A percentile compares a stretch with the other conserved stretches of the same genome.
These are phyloP conservation scores for Globisporangium nodosum DNA, from an alignment of 352 stramenopile genomes.

Conservation along the genomic window DNA sequence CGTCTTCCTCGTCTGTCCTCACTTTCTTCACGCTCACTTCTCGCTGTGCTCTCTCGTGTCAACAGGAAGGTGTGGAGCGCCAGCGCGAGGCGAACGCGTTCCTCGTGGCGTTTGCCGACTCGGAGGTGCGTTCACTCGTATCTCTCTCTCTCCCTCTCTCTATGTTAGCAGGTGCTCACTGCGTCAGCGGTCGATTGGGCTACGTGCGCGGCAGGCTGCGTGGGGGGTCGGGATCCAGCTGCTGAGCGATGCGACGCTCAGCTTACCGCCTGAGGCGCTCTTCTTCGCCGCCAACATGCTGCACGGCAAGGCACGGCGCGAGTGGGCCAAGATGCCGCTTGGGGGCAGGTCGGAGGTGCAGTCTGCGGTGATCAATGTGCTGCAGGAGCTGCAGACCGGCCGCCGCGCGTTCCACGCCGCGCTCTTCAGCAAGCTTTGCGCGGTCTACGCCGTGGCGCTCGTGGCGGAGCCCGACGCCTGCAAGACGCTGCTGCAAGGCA, in stretches of 20 bases:
- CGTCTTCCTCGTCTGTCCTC: too few relatives aligned
- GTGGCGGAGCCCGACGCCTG: conserved; percentile 52
- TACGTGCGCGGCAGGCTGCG: conserved; percentile 21
- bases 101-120: conserved; percentile 44
- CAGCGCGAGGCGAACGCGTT: conserved; percentile 72
- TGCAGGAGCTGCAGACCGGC: conserved; percentile 26
- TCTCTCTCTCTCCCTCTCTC: not conserved
- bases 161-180: not conserved
- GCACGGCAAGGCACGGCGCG: conserved; percentile 56
- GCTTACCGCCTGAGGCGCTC: conserved; percentile 41
- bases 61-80: conserved; percentile 49
- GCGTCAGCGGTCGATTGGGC: not conserved
- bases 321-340: conserved; percentile 43
- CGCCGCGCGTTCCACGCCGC: conserved; percentile 22
- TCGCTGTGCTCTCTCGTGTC: not conserved
- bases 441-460: conserved; percentile 48
- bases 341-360: conserved; percentile 31
- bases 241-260: conserved; percentile 39
- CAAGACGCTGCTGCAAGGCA: conserved; percentile 26
- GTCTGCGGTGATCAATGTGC: conserved; percentile 27
- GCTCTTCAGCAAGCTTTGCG: conserved; percentile 56
- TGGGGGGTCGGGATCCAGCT: conserved; percentile 49
- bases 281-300: conserved; percentile 78
- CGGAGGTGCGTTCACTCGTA: conserved; percentile 22
- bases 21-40: conserved; percentile 2